Evolutionary conservation across 176 grass and related monocot genomes (phyloP), one percentile per base, ranked within the genome.

Genomic region (barley (Hordeum vulgare)): DNA sequence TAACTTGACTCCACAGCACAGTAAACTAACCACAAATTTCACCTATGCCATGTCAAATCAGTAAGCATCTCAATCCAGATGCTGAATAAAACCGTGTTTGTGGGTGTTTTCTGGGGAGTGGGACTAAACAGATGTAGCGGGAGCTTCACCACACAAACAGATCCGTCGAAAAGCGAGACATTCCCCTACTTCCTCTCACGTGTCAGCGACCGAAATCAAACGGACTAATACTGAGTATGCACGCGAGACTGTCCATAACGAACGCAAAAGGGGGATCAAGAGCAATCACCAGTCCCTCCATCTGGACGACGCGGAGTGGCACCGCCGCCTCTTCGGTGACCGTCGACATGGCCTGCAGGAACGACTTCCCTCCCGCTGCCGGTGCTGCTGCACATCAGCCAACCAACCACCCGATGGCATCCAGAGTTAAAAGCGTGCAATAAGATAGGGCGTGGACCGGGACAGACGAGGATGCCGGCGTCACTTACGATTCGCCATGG

Each of bases 241-340:
- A 74, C 8, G 24, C 27, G 27, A 72, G 40, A 35, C 12, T 42
- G 7, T 36, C 33, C 23, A 21, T 10, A 28, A 20, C 35, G 60
- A 25, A 66, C 79, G 7, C 41, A 63, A 36, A 7, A 25, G 1
- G 49, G n/a, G 51, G 40, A 31, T 81, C 10, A 59, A 61, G 41
- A 71, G 57, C n/a, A 87, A 83, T 47, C 77, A 99, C 97, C 91
- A 96, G 86, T 76, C 97, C 97, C 75, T 99, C 97, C 89, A 99
- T 96, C 97, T 99, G 91, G 24, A 99, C 93, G 70, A 89, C 89
- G 49, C 91, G 89, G 14, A 99, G 91, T 49, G 91, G 91, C 21
- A 87, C 77, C 47, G 81, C 27, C 21, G 87, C 91, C 78, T 90
- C 93, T 89, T 99, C 91, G 31, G 80, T 54, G 36, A 94, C 39